A percentile compares a stretch with the other conserved stretches of the same genome.
Evolutionary conservation across 2,329 filamentous ascomycete genomes (phyloP).

Genomic region (Fusarium anthophilum): DNA sequence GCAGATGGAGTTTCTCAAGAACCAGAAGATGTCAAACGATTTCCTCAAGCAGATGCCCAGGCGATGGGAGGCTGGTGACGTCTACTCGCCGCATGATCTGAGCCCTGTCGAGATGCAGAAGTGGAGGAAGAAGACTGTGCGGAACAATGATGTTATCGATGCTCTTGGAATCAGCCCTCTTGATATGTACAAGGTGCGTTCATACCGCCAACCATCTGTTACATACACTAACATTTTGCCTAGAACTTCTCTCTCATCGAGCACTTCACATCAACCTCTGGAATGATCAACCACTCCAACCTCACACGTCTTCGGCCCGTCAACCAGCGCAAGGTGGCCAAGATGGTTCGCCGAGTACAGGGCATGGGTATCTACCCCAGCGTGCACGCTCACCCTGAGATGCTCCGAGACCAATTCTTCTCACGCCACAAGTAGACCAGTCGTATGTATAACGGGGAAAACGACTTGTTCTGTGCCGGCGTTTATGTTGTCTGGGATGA

Average conservation of each 20-base stretch:
- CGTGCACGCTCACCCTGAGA: slow-evolving; percentile 87
- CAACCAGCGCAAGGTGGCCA: slow-evolving; percentile 93
- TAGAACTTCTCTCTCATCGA: slow-evolving; percentile 94
- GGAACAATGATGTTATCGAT: slow-evolving; percentile 79
- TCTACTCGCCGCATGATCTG: slow-evolving; percentile 92
- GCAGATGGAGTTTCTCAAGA: slow-evolving; percentile 51
- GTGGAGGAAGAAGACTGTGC: slow-evolving; percentile 72
- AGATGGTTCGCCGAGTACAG: slow-evolving; percentile 88
- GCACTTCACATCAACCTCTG: slow-evolving; percentile 86
- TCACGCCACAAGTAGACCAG: slow-evolving; percentile 25
- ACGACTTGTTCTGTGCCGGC: slow-evolving; percentile 12
- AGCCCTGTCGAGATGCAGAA: slow-evolving; percentile 81
- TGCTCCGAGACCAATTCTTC: slow-evolving; percentile 63
- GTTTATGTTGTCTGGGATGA: slow-evolving; percentile 29
- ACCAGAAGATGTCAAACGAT: slow-evolving; percentile 57
- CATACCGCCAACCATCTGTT: not conserved
- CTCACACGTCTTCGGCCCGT: slow-evolving; percentile 83
- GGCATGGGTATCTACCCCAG: slow-evolving; percentile 93
- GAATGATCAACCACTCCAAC: slow-evolving; percentile 80
- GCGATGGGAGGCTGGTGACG: slow-evolving; percentile 79
- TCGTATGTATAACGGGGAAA: not conserved
- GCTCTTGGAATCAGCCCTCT: slow-evolving; percentile 81
- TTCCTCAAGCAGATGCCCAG: slow-evolving; percentile 73
- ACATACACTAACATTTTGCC: slow-evolving; percentile 1
- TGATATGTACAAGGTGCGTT: slow-evolving; percentile 82